Conservation (phyloP, 2,329 filamentous ascomycete genomes). For the Botrytis galanthina region DNA sequence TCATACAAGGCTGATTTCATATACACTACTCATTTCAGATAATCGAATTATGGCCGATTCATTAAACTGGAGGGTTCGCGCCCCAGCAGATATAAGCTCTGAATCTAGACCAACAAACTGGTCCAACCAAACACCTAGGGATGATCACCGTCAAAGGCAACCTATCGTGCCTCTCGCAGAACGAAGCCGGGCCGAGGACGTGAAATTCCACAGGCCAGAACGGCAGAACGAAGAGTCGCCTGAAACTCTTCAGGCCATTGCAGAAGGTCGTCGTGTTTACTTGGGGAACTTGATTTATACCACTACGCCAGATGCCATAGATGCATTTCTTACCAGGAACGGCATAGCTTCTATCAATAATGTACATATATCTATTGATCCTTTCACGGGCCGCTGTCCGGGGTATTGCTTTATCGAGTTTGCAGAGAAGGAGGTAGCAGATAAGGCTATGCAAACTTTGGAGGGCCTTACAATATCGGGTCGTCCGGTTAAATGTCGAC, state of each 20-base stretch:
- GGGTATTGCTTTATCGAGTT: conserved; percentile 15
- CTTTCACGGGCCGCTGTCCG: neutral
- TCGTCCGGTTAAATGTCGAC: neutral
- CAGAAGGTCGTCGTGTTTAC: conserved; percentile 9
- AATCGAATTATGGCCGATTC: neutral
- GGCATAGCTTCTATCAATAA: neutral
- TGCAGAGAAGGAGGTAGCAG: neutral
- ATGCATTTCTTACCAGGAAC: neutral
- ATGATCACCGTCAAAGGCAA: conserved; percentile 1
- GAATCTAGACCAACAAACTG: neutral
- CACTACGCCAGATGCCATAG: neutral
- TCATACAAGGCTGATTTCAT: too few relatives aligned
- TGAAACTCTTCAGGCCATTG: neutral
- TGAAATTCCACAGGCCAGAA: neutral
- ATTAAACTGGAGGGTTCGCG: conserved; percentile 8
- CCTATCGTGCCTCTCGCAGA: conserved; percentile 5
- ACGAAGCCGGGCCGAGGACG: neutral
- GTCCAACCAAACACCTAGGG: neutral
- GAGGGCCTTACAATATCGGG: neutral
- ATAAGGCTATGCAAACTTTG: neutral
- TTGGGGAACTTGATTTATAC: conserved; percentile 4
- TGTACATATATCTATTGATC: neutral
- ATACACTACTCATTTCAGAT: too few relatives aligned
- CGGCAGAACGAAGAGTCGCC: neutral
- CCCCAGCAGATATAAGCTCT: neutral